Base-by-base conservation (phyloP, 1,284 basidiomycete species). In the Cutaneotrichosporon spelunceum region DNA sequence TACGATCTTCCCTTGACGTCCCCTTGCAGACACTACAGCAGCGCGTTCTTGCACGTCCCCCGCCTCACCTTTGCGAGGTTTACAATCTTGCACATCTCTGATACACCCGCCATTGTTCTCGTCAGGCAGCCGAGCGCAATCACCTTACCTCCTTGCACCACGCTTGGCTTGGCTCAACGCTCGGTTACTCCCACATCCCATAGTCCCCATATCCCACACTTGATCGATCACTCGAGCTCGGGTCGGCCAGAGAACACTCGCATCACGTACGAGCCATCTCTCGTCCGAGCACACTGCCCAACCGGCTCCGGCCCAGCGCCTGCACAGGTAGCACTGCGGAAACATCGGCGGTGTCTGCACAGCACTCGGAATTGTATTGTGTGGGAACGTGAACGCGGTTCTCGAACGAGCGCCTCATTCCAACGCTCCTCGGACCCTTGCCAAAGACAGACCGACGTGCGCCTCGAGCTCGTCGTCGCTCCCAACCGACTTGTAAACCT, bases 361-460 rank as follows among this genome's bases (percentile, higher is more conserved):
- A 42, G 39, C 39, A 42, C 39, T 1, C 19, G 39, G n/a, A 42
- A 16, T 0, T 16, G 19, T n/a, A 19, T 16, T 42, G 39, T n/a
- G 39, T 42, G 19, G 39, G 39, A 19, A 42, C 39, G 39, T 42
- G 39, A 42, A 19, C 39, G 39, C 39, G 36, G 39, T n/a, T 13
- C 45, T 48, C 26, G 19, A 5, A 48, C 45, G 23, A 24, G 45
- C 45, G 45, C 45, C 45, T 48, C 45, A 48, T 48, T 48, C 45
- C 45, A 48, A 26, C 16, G 19, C n/a, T n/a, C 5, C 39, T 24
- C 23, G n/a, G n/a, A n/a, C 23, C 14, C 6, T 44, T 48, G 45
- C 39, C 19, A 42, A 42, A 19, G 16, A 42, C 39, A 19, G 39
- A 42, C 39, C 39, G 39, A 42, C 39, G 19, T n/a, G n/a, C 39